Evolutionary conservation across 805 yeast genomes (phyloP).

Genomic region (Priceomyces carsonii): DNA sequence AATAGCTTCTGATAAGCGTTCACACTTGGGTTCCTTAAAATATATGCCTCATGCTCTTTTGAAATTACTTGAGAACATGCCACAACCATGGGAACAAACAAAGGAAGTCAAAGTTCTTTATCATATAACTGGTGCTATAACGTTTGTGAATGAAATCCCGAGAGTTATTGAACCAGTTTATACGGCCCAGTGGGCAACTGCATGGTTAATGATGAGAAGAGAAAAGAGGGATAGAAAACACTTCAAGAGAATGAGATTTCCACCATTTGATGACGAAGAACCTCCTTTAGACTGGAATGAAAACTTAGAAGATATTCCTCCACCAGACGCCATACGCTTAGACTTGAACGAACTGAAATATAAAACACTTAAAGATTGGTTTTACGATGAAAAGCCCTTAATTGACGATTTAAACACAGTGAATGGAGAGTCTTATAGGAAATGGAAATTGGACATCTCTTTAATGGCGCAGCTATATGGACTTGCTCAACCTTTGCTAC

Average conservation of each 20-base stretch:
- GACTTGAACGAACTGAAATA: slow-evolving; percentile 69
- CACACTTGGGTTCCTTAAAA: slow-evolving; percentile 87
- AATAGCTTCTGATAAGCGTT: slow-evolving; percentile 79
- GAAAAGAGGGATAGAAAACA: slow-evolving; percentile 90
- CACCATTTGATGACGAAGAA: slow-evolving; percentile 97
- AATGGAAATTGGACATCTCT: slow-evolving; percentile 64
- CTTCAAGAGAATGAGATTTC: slow-evolving; percentile 89
- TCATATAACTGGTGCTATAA: slow-evolving; percentile 90
- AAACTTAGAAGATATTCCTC: slow-evolving; percentile 69
- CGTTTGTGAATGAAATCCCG: slow-evolving; percentile 91
- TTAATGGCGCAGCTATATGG: slow-evolving; percentile 67
- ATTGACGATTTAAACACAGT: slow-evolving; percentile 54
- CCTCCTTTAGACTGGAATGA: slow-evolving; percentile 87
- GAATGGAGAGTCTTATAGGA: slow-evolving; percentile 76
- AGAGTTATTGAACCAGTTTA: slow-evolving; percentile 90
- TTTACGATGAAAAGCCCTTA: slow-evolving; percentile 77
- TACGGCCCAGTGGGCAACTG: slow-evolving; percentile 92
- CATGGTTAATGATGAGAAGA: slow-evolving; percentile 90
- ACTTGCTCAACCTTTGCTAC: slow-evolving; percentile 68
- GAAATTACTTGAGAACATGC: slow-evolving; percentile 92
- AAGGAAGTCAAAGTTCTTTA: slow-evolving; percentile 87
- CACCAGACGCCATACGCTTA: slow-evolving; percentile 67
- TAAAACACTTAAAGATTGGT: slow-evolving; percentile 65
- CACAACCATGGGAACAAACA: slow-evolving; percentile 94
- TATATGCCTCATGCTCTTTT: slow-evolving; percentile 94